Conservation (phyloP, 2,329 filamentous ascomycete species). For the Claviceps humidiphila region DNA sequence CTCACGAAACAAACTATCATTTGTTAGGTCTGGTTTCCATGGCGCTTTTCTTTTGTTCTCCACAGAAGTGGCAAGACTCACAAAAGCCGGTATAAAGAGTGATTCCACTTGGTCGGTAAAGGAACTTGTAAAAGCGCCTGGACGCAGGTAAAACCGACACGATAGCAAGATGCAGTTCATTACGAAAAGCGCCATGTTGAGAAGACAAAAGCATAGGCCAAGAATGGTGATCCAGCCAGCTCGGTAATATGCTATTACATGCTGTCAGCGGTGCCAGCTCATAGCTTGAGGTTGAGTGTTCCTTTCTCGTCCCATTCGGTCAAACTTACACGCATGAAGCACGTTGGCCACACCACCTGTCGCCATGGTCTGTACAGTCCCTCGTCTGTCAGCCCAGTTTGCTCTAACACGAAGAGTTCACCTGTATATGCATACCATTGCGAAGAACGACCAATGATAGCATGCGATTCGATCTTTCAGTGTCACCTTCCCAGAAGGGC, state of each 20-base stretch:
- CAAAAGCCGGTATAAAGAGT: conserved; percentile 60
- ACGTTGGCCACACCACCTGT: conserved; percentile 44
- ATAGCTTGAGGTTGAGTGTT: neutral
- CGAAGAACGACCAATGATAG: conserved; percentile 66
- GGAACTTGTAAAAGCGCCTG: conserved; percentile 56
- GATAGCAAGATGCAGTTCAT: conserved; percentile 51
- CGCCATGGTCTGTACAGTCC: conserved; percentile 25
- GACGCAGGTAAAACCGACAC: conserved; percentile 55
- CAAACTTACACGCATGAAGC: conserved; percentile 22
- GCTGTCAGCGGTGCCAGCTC: neutral
- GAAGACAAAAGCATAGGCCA: conserved; percentile 46
- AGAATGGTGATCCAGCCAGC: conserved; percentile 44
- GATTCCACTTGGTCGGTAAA: conserved; percentile 68
- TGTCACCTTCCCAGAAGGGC: conserved; percentile 21
- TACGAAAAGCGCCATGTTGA: conserved; percentile 51
- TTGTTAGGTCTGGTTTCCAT: neutral
- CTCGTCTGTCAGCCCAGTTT: neutral
- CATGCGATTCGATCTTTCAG: conserved; percentile 38
- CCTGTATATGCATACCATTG: conserved; percentile 22
- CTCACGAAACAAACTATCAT: conserved; percentile 30
- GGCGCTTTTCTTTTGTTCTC: neutral
- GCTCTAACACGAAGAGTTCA: neutral
- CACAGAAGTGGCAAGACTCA: conserved; percentile 12
- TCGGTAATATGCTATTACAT: conserved; percentile 5
- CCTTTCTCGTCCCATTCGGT: neutral